Conservation (phyloP, 805 yeast genomes). For the Kuraishia hungarica region DNA sequence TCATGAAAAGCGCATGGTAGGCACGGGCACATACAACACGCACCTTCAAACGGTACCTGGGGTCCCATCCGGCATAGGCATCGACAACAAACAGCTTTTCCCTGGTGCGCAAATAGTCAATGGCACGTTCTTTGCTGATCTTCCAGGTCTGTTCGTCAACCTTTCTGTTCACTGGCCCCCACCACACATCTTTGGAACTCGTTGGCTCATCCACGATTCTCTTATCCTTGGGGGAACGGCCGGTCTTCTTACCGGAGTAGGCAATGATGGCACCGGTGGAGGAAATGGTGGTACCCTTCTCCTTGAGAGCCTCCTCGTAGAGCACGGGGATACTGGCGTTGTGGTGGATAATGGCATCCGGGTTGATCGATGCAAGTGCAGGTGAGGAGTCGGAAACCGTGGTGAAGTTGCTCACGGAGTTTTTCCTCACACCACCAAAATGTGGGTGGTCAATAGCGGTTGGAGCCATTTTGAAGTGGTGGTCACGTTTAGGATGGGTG, state of each 20-base stretch:
- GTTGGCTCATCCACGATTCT: conserved; percentile 94
- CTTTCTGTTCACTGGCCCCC: conserved; percentile 98
- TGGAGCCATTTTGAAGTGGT: conserved; percentile 23
- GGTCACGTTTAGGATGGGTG: not conserved
- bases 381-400: conserved; percentile 7
- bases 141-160: conserved; percentile 92
- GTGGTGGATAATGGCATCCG: conserved; percentile 68
- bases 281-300: conserved; percentile 84
- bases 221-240: conserved; percentile 97
- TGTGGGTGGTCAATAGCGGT: conserved; percentile 23
- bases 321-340: conserved; percentile 89
- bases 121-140: conserved; percentile 92
- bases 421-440: conserved; percentile 14
- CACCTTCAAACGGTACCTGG: conserved; percentile 91
- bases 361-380: conserved; percentile 24
- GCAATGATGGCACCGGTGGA: conserved; percentile 95
- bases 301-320: conserved; percentile 90
- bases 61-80: conserved; percentile 99
- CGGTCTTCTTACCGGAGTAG: conserved; percentile 91
- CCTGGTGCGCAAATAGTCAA: conserved; percentile 93
- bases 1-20: conserved; percentile 96
- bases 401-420: conserved; percentile 16
- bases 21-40: conserved; percentile 97
- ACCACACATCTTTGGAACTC: conserved; percentile 83
- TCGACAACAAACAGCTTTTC: conserved; percentile 91